Percentiles rank a stretch among this genome's conserved stretches.
phyloP scores from a whole-genome alignment of 805 yeast genomes.

The Hanseniaspora meyeri region DNA sequence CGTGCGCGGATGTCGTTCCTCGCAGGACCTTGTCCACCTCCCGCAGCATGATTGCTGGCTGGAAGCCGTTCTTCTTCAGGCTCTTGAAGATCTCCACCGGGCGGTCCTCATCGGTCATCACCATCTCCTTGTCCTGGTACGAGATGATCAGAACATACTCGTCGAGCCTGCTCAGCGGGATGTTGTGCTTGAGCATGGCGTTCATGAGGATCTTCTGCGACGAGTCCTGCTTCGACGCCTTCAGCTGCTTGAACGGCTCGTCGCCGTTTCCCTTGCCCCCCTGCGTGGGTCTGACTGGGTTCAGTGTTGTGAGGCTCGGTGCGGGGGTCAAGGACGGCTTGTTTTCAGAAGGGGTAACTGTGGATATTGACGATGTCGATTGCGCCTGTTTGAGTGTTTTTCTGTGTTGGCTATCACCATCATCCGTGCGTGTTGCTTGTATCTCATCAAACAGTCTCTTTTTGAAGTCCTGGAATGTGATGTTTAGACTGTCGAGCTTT shows the following conservation, averaged over 20 bases:
- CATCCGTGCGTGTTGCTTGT: neutral
- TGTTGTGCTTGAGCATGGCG: conserved; percentile 74
- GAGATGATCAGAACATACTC: conserved; percentile 81
- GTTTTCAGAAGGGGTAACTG: neutral
- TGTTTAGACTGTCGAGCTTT: conserved; percentile 7
- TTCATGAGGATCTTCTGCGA: conserved; percentile 77
- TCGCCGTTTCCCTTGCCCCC: neutral
- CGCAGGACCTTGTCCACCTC: conserved; percentile 48
- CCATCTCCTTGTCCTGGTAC: conserved; percentile 81
- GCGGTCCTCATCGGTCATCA: conserved; percentile 69
- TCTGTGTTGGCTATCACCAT: neutral
- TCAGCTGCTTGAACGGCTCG: conserved; percentile 70
- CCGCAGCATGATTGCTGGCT: conserved; percentile 85
- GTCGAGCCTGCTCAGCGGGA: conserved; percentile 70
- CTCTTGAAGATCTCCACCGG: conserved; percentile 81
- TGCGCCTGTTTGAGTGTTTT: neutral
- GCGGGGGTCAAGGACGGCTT: conserved; percentile 3
- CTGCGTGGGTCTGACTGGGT: conserved; percentile 11
- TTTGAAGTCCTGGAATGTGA: conserved; percentile 12
- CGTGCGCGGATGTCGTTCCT: neutral
- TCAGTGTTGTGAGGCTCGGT: conserved; percentile 13
- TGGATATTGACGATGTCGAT: neutral
- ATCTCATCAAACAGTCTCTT: conserved; percentile 3
- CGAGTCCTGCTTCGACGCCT: conserved; percentile 84
- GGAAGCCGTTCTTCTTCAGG: conserved; percentile 69